Conservation (phyloP, 129 eudicot genomes). For the Arctium lappa region DNA sequence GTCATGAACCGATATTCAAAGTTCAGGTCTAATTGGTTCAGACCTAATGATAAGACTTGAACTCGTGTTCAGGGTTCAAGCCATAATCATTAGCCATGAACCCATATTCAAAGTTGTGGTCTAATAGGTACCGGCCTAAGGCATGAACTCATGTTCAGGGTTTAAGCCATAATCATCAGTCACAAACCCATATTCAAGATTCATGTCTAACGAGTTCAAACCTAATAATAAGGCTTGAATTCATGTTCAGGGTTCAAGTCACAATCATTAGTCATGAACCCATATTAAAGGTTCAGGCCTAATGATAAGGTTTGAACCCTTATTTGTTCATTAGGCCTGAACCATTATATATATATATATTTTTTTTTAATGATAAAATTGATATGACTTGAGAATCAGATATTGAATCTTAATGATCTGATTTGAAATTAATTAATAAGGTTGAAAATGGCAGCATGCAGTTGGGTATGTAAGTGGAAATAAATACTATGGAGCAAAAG, state of each 20-base stretch:
- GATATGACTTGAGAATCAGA: background rate
- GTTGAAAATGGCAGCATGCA: constrained; percentile 74
- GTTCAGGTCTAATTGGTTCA: background rate
- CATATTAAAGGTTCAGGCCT: background rate
- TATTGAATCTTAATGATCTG: background rate
- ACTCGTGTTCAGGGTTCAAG: background rate
- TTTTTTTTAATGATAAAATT: background rate
- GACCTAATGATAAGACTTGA: background rate
- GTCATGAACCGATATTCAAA: background rate
- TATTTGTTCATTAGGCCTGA: background rate
- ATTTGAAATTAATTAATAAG: constrained; percentile 6
- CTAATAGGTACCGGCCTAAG: background rate
- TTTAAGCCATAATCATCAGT: too few relatives aligned
- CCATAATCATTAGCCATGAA: background rate
- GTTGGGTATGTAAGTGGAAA: constrained; percentile 90
- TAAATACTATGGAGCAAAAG: constrained; percentile 92
- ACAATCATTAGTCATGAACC: background rate
- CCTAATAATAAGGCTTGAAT: background rate
- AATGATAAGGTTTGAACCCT: background rate
- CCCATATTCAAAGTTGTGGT: background rate
- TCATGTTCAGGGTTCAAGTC: too few relatives aligned
- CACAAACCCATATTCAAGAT: too few relatives aligned
- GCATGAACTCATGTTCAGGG: too few relatives aligned
- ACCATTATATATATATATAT: background rate
- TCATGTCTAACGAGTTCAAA: too few relatives aligned